A percentile compares a stretch with the other conserved stretches of the same genome.
phyloP scores from a whole-genome alignment of 331 rosid species.

The Rhamnella rubrinervis region DNA sequence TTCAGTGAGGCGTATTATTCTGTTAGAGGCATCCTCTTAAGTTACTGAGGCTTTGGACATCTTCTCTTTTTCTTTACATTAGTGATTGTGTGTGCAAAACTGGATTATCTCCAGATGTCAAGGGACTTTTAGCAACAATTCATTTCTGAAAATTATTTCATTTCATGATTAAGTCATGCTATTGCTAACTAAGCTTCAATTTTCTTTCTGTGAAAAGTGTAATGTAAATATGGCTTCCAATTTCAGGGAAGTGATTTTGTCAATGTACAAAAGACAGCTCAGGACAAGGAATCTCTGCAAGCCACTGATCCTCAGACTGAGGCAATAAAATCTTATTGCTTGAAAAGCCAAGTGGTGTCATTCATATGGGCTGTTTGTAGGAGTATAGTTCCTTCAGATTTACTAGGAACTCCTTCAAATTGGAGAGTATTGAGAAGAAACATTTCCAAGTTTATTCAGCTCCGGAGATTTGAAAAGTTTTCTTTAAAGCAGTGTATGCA shows the following conservation, averaged over 20 bases:
- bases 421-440: conserved; percentile 79
- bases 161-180: neutral
- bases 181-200: neutral
- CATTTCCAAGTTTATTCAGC: conserved; percentile 65
- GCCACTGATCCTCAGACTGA: conserved; percentile 33
- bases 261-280: conserved; percentile 27
- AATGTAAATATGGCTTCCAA: conserved; percentile 9
- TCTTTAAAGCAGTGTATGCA: conserved; percentile 70
- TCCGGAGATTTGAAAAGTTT: conserved; percentile 71
- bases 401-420: conserved; percentile 67
- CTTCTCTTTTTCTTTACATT: neutral
- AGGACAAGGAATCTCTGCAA: conserved; percentile 30
- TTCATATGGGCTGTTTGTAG: conserved; percentile 91
- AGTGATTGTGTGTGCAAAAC: neutral
- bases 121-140: neutral
- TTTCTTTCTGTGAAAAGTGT: conserved; percentile 3
- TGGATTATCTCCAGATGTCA: neutral
- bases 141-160: neutral
- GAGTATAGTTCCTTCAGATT: conserved; percentile 68
- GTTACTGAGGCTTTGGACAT: neutral
- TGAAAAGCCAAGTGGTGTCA: conserved; percentile 79
- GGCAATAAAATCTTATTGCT: conserved; percentile 52
- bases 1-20: conserved; percentile 10
- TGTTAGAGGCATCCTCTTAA: neutral
- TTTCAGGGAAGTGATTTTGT: conserved; percentile 36